Percentiles rank a stretch among this genome's conserved stretches.
Conservation (phyloP, 2,329 filamentous ascomycete genomes). For the Dactylonectria estremocensis region DNA sequence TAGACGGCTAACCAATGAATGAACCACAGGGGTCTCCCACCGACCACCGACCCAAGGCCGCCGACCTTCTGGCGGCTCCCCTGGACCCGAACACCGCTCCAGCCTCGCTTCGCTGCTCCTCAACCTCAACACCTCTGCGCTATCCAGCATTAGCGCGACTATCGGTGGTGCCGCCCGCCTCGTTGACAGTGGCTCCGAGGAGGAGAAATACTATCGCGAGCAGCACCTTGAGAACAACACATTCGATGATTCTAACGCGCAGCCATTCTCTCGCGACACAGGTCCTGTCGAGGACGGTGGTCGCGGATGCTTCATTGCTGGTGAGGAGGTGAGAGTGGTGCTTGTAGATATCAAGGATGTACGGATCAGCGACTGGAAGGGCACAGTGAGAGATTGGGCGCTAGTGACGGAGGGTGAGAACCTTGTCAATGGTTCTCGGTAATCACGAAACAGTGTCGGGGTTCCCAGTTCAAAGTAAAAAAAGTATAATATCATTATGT, state of each 20-base stretch:
- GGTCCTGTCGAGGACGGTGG: conserved; percentile 67
- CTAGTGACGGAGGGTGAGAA: conserved; percentile 55
- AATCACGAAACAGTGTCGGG: conserved; percentile 1
- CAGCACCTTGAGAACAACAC: conserved; percentile 94
- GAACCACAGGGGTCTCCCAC: conserved; percentile 82
- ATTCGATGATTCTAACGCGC: conserved; percentile 72
- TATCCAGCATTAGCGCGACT: conserved; percentile 91
- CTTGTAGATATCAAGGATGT: conserved; percentile 88
- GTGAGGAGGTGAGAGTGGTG: conserved; percentile 88
- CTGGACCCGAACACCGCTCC: conserved; percentile 75
- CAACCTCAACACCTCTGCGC: conserved; percentile 90
- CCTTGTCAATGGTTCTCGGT: conserved; percentile 60
- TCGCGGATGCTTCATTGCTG: conserved; percentile 79
- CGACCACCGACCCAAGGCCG: conserved; percentile 82
- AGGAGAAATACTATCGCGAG: conserved; percentile 87
- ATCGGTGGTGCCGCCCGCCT: conserved; percentile 91
- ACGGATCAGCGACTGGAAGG: conserved; percentile 94
- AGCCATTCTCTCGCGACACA: conserved; percentile 51
- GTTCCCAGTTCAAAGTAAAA: neutral
- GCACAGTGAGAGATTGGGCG: conserved; percentile 86
- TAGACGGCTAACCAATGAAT: conserved; percentile 16
- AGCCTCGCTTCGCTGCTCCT: conserved; percentile 87
- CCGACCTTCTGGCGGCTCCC: conserved; percentile 73
- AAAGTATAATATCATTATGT: conserved; percentile 23
- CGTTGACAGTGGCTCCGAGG: conserved; percentile 79